Conservation (phyloP, 345 rosid species). For the Brassica incana region DNA sequence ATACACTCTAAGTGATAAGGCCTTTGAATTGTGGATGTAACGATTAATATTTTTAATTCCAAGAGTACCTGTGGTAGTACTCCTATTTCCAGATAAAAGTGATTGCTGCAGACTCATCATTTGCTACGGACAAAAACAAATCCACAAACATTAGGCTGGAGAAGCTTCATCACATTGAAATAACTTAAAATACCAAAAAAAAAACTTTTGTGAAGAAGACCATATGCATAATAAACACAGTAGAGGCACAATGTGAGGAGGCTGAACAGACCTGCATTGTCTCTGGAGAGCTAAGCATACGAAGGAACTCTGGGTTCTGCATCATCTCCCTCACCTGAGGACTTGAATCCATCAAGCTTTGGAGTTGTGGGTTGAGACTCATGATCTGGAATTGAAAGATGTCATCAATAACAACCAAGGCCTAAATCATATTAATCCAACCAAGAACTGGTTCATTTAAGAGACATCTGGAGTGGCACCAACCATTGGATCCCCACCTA, state of each 20-base stretch:
- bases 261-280: constrained; percentile 60
- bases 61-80: constrained; percentile 55
- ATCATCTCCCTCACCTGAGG: constrained; percentile 83
- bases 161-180: background rate
- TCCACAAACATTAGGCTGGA: constrained; percentile 8
- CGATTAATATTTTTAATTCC: background rate
- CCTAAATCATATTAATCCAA: background rate
- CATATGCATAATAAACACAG: constrained; percentile 17
- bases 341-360: constrained; percentile 58
- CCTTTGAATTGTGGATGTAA: background rate
- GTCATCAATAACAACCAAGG: background rate
- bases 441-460: constrained; percentile 50
- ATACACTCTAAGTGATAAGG: background rate
- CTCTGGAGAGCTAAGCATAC: constrained; percentile 73
- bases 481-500: constrained; percentile 55
- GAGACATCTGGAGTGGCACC: constrained; percentile 54
- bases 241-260: constrained; percentile 1
- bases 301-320: constrained; percentile 84
- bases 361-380: constrained; percentile 60
- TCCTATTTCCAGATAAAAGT: constrained; percentile 56
- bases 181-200: background rate
- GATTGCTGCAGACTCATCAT: constrained; percentile 65
- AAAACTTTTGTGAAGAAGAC: background rate
- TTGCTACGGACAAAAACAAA: constrained; percentile 44
- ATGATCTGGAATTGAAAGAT: constrained; percentile 47